Evolutionary conservation across 495 filamentous ascomycete species (phyloP).

Genomic region (Coniosporium apollinis): DNA sequence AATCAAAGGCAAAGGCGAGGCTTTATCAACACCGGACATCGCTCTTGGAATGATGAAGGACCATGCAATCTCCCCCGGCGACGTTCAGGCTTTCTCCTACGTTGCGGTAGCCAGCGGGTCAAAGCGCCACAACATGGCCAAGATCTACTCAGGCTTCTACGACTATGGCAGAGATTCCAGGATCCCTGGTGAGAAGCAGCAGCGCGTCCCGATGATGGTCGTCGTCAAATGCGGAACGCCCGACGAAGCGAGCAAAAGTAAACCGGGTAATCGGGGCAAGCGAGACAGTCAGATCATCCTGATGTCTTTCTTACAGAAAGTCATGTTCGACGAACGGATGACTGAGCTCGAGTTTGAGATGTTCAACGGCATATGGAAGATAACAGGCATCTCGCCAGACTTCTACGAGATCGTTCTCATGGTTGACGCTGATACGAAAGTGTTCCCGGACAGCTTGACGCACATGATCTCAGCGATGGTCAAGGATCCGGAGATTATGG

Average conservation of each 20-base stretch:
- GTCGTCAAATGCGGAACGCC: constrained; percentile 93
- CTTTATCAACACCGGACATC: constrained; percentile 75
- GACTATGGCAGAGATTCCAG: constrained; percentile 73
- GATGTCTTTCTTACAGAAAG: constrained; percentile 99
- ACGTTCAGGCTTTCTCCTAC: constrained; percentile 82
- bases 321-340: constrained; percentile 99
- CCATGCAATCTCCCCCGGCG: constrained; percentile 54
- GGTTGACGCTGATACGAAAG: constrained; percentile 98
- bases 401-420: constrained; percentile 96
- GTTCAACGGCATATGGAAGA: constrained; percentile 98
- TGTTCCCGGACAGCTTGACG: constrained; percentile 93
- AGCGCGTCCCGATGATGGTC: constrained; percentile 97
- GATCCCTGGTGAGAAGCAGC: constrained; percentile 75
- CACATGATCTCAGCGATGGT: constrained; percentile 99
- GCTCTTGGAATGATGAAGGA: constrained; percentile 90
- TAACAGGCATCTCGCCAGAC: constrained; percentile 93
- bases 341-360: constrained; percentile 99
- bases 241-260: constrained; percentile 59
- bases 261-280: constrained; percentile 95
- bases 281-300: constrained; percentile 97
- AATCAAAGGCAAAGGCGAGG: constrained; percentile 91
- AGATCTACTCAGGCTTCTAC: constrained; percentile 95
- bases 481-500: constrained; percentile 98
- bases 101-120: constrained; percentile 92
- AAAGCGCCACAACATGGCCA: constrained; percentile 98